A percentile compares a stretch with the other conserved stretches of the same genome.
These are phyloP conservation scores for Fusarium sp. DNA, from an alignment of 2,329 filamentous ascomycete species.

Conservation along the genomic window DNA sequence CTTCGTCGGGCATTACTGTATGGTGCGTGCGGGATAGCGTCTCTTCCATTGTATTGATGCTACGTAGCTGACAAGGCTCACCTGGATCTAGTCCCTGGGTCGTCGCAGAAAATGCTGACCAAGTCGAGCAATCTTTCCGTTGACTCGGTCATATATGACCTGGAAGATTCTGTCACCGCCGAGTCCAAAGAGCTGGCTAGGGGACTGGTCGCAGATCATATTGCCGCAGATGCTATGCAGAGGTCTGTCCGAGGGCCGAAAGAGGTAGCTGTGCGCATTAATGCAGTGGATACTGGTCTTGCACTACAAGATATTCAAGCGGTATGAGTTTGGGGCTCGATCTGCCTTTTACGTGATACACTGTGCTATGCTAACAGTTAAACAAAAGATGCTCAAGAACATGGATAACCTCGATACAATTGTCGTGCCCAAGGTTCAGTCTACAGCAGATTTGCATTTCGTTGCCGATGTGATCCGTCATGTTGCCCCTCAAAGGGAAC, in stretches of 20 bases:
- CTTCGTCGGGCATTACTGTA: neutral
- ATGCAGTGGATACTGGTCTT: neutral
- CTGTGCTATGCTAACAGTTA: neutral
- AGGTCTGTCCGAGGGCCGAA: neutral
- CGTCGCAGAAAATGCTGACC: conserved; percentile 13
- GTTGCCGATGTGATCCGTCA: neutral
- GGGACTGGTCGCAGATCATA: neutral
- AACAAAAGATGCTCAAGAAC: neutral
- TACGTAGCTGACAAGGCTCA: neutral
- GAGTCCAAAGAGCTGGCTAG: neutral
- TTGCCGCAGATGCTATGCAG: neutral
- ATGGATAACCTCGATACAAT: neutral
- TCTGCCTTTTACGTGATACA: no score
- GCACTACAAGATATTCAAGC: neutral
- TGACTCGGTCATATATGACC: conserved; percentile 15
- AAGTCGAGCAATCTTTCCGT: neutral
- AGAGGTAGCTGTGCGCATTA: neutral
- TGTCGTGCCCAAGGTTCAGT: neutral
- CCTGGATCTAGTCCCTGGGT: neutral
- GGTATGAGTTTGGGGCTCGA: neutral
- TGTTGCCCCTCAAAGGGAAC: neutral
- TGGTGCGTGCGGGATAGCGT: neutral
- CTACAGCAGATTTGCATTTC: neutral
- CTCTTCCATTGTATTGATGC: neutral
- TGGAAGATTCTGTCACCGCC: conserved; percentile 4